Base-by-base conservation (phyloP, 1,284 basidiomycete species). In the Cryptococcus maquisensis region DNA sequence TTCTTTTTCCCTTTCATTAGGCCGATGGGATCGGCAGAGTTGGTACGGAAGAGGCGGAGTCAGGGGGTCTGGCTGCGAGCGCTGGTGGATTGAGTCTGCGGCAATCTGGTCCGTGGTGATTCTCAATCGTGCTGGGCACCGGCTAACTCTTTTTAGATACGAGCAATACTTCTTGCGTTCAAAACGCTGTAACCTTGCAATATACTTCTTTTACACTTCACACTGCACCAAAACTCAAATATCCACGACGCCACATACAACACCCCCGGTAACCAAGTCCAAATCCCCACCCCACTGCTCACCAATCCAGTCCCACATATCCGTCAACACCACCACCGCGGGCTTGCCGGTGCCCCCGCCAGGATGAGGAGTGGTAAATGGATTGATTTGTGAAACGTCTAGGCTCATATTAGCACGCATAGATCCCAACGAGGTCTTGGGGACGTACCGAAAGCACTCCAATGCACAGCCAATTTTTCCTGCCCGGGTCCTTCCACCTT, bases 301-400 rank as follows among this genome's bases (percentile, higher is more conserved):
- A 21, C 52, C 54, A 1, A 68, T 62, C 74, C 73, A 77, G 18
- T 55, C 42, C 54, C 74, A 68, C 52, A 73, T 62, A 12, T 68
- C 69, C n/a, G 62, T 54, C 41, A 77, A 62, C 55, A 71, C 57
- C 52, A 64, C 65, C 6, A 62, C 65, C 4, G 69, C 73, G 5
- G 75, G 74, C 65, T 73, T 67, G 47, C 71, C 59, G 0, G 67
- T 68, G 3, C 70, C 72, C 13, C 24, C 20, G 20, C 52, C 53
- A 13, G 55, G 36, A 2, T 60, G 54, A n/a, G 59, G 47, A 5
- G 73, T 68, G 1, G 74, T 76, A 2, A 63, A 67, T 15, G 74
- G 75, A 16, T 71, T 68, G 69, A 77, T 72, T 54, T 77, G 75
- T 45, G 73, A 72, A 16, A 68, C 47, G 53, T 76, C 73, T 72